Evolutionary conservation across 306 rosid species (phyloP), one percentile per base, ranked within the genome.

Genomic region (Trifolium subterraneum): DNA sequence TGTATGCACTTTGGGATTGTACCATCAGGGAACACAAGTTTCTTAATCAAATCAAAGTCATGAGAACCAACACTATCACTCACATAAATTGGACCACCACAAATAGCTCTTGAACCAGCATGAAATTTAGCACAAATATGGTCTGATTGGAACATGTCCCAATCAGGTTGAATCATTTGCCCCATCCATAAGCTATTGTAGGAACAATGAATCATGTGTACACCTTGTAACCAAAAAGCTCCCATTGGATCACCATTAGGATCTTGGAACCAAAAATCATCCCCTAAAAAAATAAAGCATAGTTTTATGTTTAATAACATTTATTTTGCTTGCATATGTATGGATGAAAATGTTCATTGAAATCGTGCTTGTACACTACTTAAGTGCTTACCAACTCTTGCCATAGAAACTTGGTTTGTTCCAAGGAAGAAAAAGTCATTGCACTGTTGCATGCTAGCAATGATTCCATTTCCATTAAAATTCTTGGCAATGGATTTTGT

Each of bases 151-250:
- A 93, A 93, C 98, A 93, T 93, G 69, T 93, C 97, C 97, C 98
- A 93, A 78, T 93, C 98, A 1, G 96, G 98, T 2, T 85, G 97
- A 78, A 88, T 88, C 54, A 93, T 85, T 50, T 93, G 93, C 20
- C 97, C 93, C 92, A 93, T 93, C 98, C 98, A 93, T 88, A 93
- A 76, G 82, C 96, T 93, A 79, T 93, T 93, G 66, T 89, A 93
- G 61, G 98, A 87, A 63, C 97, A 89, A 29, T 88, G 93, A 78
- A 93, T 85, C 97, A 93, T 93, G 68, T 93, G 97, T 5, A 91
- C 92, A 29, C 98, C 97, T 73, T 93, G 96, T 47, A 91, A 66
- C 98, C 96, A 91, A 68, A 84, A 91, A 1, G 63, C 85, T 75
- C 96, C 97, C 97, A 88, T 91, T 50, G 96, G 96, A 23, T 91